Base-by-base conservation (phyloP, 345 rosid species). In the Nephelium lappaceum region DNA sequence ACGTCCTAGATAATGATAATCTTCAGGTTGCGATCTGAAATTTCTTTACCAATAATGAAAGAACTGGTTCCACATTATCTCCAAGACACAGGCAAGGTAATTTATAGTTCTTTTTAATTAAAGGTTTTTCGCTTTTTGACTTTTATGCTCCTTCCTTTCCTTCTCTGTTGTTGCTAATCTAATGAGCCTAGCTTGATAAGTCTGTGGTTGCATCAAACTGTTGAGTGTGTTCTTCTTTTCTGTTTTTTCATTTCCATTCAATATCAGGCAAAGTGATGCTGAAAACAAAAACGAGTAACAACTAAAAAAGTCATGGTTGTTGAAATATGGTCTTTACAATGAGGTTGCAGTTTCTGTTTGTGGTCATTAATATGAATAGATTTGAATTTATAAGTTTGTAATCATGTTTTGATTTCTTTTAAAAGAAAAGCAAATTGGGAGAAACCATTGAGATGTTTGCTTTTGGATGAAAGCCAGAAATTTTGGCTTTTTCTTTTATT, bases 31-130 rank as follows among this genome's bases (percentile, higher is more conserved):
- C 90, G 94, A 77, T 88, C 99, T 83, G 99, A 96, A 86, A 92
- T 96, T 85, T 89, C 97, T 80, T 87, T 96, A 83, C 99, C 98
- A 60, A 91, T 96, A 64, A 88, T 91, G 91, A 96, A 88, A 91
- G 98, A 96, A 83, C 87, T 96, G 86, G 88, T 91, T 87, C 98
- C 98, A 18, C 97, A 96, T 85, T 96, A 96, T 88, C 98, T 96
- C 77, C 98, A 91, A 83, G 98, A 94, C 78, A 73, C 87, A 24
- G 88, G 94, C 81, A 96, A 94, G 97, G 99, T 96, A 89, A 71
- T 72, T 25, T 62, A 60, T 18, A 11, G 6, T 78, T 73, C 69
- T 27, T 47, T 65, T 78, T 18, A 57, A 42, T 57, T 27, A 43
- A 25, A 31, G 7, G 21, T 60, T 62, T 38, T 58, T 7, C 36